Evolutionary conservation across 805 yeast genomes (phyloP), one percentile per base, ranked within the genome.

Genomic region (Wickerhamomyces pijperi): DNA sequence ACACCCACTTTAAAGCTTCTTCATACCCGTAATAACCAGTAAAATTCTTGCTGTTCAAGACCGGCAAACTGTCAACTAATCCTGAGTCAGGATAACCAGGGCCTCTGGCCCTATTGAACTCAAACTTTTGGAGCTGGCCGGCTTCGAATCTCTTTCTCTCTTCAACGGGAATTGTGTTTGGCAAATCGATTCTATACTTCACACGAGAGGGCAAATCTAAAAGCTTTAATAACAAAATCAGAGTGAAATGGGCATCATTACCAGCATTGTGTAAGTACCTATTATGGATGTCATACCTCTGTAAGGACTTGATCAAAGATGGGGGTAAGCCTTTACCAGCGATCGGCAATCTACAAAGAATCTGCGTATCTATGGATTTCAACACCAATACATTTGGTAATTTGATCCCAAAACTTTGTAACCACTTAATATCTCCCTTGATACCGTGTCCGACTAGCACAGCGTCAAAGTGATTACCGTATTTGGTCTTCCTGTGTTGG

Each of bases 261-360:
- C 78, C 83, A 2, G 82, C 87, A 52, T 80, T 80, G 53, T 80
- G 87, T 35, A 80, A 58, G 45, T 63, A 67, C 1, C 76, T 68
- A 50, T 74, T 75, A 1, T 83, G 82, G 6, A 80, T 64, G 20
- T 62, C 60, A 38, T 74, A 56, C 36, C 64, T 51, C 31, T 70
- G 54, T 15, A 78, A 58, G 0, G 72, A 53, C 16, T 65, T 68
- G 13, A 72, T 64, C 36, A 80, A 53, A 4, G 66, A 59, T 6
- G 72, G 71, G n/a, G n/a, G n/a, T 28, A 59, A 50, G 11, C 48
- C 49, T 5, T 21, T 21, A 6, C 25, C 25, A 7, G 25, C 9
- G 42, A 61, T 65, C 3, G 69, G 56, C 3, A 55, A 33, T 3
- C 51, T 49, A 61, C 68, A 72, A 1, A 78, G 36, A 8, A 51